Base-by-base conservation (phyloP, 768 basidiomycete species). In the Amanita pseudoporphyria region DNA sequence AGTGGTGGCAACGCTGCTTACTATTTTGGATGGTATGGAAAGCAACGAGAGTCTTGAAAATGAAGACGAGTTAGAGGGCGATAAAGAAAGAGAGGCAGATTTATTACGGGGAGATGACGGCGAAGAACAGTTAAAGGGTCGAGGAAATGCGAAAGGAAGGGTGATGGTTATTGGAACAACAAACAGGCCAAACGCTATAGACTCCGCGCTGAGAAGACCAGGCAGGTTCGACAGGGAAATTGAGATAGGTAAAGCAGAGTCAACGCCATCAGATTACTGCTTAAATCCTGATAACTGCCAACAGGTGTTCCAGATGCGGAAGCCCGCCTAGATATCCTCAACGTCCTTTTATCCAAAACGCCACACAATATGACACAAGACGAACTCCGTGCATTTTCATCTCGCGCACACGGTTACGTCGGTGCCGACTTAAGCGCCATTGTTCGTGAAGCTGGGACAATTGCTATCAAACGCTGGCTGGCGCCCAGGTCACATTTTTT, bases 81-180 rank as follows among this genome's bases (percentile, higher is more conserved):
- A 41, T 9, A 16, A 49, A 3, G 36, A 16, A 9, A 6, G 12
- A 14, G 10, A 41, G 9, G 37, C 19, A 1, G 10, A 3, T 28
- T n/a, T 26, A 1, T 14, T 6, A 28, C 1, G 10, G n/a, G 26
- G 18, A 40, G 30, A 30, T 9, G 24, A n/a, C n/a, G n/a, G n/a
- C n/a, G n/a, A n/a, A n/a, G n/a, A 39, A 24, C 6, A 19, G 10
- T 9, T 9, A 12, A 32, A 9, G 18, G 6, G 26, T 13, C 21
- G 62, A 5, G 63, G 64, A 4, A 71, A 69, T 32, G 71, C 66
- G 4, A 64, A 65, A 18, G 76, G 69, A 14, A 74, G 86, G 53
- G 89, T 99, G 10, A 87, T 98, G 3, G 90, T 99, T 31, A 88
- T 99, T 53, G 96, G 91, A 0, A 96, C 96, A 0, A 98, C 93